Base-by-base conservation (phyloP, 306 rosid species). In the Argentina anserina region DNA sequence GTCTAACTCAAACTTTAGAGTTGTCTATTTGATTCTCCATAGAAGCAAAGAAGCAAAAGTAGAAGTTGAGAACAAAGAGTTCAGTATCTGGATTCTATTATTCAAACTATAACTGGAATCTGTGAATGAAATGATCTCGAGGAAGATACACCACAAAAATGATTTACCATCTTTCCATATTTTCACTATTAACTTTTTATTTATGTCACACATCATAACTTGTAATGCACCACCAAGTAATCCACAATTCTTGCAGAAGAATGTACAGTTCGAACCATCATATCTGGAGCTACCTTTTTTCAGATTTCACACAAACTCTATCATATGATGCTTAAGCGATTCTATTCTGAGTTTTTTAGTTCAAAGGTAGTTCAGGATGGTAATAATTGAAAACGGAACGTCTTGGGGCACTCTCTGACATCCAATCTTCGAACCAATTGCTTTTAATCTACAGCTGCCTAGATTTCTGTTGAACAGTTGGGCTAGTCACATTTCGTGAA, bases 191-290 rank as follows among this genome's bases (percentile, higher is more conserved):
- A 61, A 17, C 3, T 70, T 82, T 62, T 82, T 62, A 81, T 80
- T 83, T 77, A 75, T 83, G 78, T 84, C 86, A 71, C 91, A 86
- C 85, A 78, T 84, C 69, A 71, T 86, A 84, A 65, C 13, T 53
- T 50, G 81, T 75, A 83, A 25, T 74, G 84, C 81, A 85, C 83
- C 85, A 81, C 72, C 74, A 78, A 75, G 81, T 76, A 69, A 87
- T 72, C 82, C 83, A 82, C 80, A 72, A 65, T 61, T 75, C 82
- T 75, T 7, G 55, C 36, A 62, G 68, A 80, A 80, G 69, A 75
- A 87, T 85, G 80, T 81, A 83, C 90, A 83, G 58, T 34, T 78
- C 26, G 40, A 61, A 77, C 79, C 75, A 69, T 65, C 79, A 63
- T 65, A 76, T 49, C 73, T 62, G 75, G 82, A 86, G 77, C 85